phyloP scores from a whole-genome alignment of 306 rosid genomes.

The Oxytropis ochrocephala region DNA sequence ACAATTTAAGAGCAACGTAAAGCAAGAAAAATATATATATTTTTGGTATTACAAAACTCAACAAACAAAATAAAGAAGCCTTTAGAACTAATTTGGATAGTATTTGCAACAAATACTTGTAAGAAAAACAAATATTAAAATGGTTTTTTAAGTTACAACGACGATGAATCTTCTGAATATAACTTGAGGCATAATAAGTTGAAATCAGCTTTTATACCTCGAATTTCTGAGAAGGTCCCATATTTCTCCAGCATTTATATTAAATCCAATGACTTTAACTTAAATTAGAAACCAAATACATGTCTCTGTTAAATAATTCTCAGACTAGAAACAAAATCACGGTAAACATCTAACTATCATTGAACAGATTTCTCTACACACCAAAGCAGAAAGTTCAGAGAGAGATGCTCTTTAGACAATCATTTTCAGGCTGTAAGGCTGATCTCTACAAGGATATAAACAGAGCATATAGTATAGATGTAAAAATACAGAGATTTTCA shows the following conservation, averaged over 20 bases:
- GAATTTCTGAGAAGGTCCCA: neutral
- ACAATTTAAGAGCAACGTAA: neutral
- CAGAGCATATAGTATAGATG: slow-evolving; percentile 16
- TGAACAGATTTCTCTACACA: slow-evolving; percentile 27
- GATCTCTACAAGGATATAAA: slow-evolving; percentile 34
- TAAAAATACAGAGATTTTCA: slow-evolving; percentile 1
- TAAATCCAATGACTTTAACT: no score
- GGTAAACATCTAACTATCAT: slow-evolving; percentile 8
- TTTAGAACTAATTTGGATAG: neutral
- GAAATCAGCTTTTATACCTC: neutral
- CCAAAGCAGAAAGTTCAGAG: slow-evolving; percentile 20
- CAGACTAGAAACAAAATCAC: neutral
- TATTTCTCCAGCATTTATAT: neutral
- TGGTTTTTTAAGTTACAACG: neutral
- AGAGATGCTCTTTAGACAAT: slow-evolving; percentile 27
- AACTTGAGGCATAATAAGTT: neutral
- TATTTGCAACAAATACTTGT: neutral
- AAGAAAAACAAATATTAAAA: neutral
- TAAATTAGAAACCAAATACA: neutral
- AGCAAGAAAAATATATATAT: neutral
- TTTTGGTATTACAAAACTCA: no score
- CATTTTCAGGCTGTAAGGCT: slow-evolving; percentile 12
- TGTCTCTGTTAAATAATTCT: neutral
- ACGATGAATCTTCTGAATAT: neutral
- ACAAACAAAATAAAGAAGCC: neutral